phyloP scores from a whole-genome alignment of 2,329 filamentous ascomycete species.

The Talaromyces piceae region DNA sequence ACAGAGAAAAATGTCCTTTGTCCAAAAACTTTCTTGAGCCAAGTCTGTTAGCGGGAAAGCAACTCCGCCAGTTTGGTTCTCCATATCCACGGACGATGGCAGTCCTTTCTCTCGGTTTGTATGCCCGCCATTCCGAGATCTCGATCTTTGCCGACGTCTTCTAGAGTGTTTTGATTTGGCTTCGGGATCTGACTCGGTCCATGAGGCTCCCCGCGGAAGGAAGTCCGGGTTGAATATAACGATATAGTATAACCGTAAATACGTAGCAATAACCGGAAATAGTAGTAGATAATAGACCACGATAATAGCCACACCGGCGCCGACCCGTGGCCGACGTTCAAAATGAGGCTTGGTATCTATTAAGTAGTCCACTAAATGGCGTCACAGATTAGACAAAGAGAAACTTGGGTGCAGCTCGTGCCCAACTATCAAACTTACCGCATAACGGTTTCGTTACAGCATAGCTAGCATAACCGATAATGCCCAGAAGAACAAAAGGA shows the following conservation, averaged over 20 bases:
- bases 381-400: not conserved
- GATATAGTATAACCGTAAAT: constrained; percentile 62
- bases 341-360: constrained; percentile 43
- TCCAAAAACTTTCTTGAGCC: constrained; percentile 69
- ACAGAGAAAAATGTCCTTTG: constrained; percentile 75
- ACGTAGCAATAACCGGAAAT: constrained; percentile 57
- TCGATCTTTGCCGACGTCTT: constrained; percentile 25
- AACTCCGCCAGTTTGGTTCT: constrained; percentile 17
- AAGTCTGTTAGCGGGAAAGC: constrained; percentile 49
- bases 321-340: constrained; percentile 38
- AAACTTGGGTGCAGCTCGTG: too few relatives aligned
- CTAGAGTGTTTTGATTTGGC: constrained; percentile 13
- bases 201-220: constrained; percentile 52
- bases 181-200: constrained; percentile 2
- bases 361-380: constrained; percentile 60
- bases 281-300: constrained; percentile 67
- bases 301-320: constrained; percentile 61
- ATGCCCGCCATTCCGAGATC: constrained; percentile 16
- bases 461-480: constrained; percentile 64
- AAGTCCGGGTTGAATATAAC: constrained; percentile 67
- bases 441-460: constrained; percentile 61
- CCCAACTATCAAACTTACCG: too few relatives aligned
- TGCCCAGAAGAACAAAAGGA: constrained; percentile 59
- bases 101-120: constrained; percentile 20
- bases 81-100: constrained; percentile 12